Percentiles rank a stretch among this genome's conserved stretches.
phyloP scores from a whole-genome alignment of 2,329 filamentous ascomycete species.

The Cadophora gregata region DNA sequence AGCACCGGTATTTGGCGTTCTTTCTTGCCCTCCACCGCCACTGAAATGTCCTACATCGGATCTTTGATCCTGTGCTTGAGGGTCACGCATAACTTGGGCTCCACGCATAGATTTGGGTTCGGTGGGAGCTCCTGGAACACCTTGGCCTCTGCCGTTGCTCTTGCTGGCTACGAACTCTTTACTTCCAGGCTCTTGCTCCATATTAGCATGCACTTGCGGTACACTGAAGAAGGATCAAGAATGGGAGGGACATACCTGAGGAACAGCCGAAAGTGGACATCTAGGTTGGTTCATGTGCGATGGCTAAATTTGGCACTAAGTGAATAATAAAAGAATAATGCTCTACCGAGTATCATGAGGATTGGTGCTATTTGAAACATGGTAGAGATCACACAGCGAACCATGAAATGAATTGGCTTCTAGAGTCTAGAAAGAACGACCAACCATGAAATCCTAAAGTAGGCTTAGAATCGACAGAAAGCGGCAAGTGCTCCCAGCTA shows the following conservation, averaged over 20 bases:
- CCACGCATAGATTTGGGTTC: neutral
- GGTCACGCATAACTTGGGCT: neutral
- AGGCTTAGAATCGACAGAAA: neutral
- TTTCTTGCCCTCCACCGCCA: neutral
- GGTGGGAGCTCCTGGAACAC: neutral
- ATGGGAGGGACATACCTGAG: neutral
- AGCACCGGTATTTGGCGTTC: neutral
- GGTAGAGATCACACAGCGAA: neutral
- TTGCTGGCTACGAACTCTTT: neutral
- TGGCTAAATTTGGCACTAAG: conserved; percentile 1
- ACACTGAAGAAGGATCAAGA: neutral
- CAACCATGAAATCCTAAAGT: neutral
- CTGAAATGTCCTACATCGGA: neutral
- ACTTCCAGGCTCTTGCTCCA: neutral
- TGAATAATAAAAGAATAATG: neutral
- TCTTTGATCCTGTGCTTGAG: neutral
- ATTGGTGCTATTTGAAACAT: neutral
- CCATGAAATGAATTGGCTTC: neutral
- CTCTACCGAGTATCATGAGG: neutral
- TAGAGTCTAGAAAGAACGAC: neutral
- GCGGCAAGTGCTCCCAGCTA: neutral
- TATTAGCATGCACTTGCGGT: neutral
- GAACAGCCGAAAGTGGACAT: too few relatives aligned
- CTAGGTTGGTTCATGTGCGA: neutral
- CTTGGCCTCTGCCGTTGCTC: neutral